phyloP scores from a whole-genome alignment of 2,329 filamentous ascomycete genomes.

The Cladosporium sp. region DNA sequence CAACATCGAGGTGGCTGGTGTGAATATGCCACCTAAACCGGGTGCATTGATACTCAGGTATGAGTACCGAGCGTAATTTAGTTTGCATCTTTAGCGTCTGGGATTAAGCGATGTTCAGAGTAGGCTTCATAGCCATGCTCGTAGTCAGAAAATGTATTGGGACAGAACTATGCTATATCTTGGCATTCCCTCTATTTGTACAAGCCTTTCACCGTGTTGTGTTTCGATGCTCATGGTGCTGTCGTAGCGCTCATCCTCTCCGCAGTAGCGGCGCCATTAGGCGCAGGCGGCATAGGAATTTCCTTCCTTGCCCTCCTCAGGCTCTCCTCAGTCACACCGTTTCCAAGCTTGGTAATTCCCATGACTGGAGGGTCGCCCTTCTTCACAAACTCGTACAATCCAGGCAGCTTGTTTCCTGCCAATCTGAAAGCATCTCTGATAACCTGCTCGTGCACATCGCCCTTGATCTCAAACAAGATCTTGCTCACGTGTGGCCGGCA shows the following conservation, averaged over 20 bases:
- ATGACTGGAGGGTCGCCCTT: slow-evolving; percentile 88
- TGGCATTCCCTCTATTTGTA: slow-evolving; percentile 7
- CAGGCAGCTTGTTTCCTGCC: slow-evolving; percentile 90
- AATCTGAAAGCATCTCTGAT: slow-evolving; percentile 89
- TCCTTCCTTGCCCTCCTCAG: slow-evolving; percentile 65
- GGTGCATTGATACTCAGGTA: too few species aligned
- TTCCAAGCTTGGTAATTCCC: slow-evolving; percentile 81
- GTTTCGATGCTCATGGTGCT: neutral
- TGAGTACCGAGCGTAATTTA: too few species aligned
- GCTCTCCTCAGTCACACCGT: slow-evolving; percentile 76
- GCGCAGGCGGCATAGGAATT: slow-evolving; percentile 19
- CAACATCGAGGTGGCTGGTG: too few species aligned
- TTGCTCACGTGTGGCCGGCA: slow-evolving; percentile 84
- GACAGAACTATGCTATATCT: neutral
- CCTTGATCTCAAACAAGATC: slow-evolving; percentile 88
- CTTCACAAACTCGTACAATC: slow-evolving; percentile 87
- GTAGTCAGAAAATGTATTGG: neutral
- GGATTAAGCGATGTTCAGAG: too few species aligned
- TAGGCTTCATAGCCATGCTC: neutral
- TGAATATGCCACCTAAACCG: too few species aligned
- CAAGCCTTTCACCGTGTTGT: neutral
- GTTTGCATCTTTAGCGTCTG: too few species aligned
- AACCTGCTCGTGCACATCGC: slow-evolving; percentile 89
- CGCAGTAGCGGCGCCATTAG: slow-evolving; percentile 25
- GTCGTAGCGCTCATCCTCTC: slow-evolving; percentile 25